phyloP scores from a whole-genome alignment of 352 stramenopile genomes.

The Saprolegnia diclina region DNA sequence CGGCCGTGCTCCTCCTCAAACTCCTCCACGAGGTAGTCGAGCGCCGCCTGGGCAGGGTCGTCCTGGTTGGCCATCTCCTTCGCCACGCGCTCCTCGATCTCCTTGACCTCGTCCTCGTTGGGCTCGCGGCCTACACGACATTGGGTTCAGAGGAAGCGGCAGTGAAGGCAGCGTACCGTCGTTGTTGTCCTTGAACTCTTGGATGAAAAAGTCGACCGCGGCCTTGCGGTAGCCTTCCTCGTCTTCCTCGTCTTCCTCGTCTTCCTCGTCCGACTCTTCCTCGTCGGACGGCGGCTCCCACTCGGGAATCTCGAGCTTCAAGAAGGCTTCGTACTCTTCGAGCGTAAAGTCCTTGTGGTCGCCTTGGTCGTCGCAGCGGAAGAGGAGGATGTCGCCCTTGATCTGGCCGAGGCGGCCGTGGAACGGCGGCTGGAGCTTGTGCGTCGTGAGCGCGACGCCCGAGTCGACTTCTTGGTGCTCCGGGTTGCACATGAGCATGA shows the following conservation, averaged over 20 bases:
- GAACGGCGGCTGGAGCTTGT: slow-evolving; percentile 26
- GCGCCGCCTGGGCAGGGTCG: slow-evolving; percentile 21
- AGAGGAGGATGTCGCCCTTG: slow-evolving; percentile 21
- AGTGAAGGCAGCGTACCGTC: slow-evolving; percentile 16
- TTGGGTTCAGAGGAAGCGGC: too few relatives aligned
- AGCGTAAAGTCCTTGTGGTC: slow-evolving; percentile 33
- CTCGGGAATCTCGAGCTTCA: slow-evolving; percentile 32
- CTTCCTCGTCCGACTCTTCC: slow-evolving; percentile 26
- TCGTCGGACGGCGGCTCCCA: slow-evolving; percentile 54
- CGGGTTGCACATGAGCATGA: slow-evolving; percentile 27
- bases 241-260: slow-evolving; percentile 26
- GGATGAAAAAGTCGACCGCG: slow-evolving; percentile 26
- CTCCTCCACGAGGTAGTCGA: slow-evolving; percentile 28
- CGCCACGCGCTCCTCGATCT: slow-evolving; percentile 23
- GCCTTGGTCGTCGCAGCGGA: slow-evolving; percentile 18
- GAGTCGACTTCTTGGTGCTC: slow-evolving; percentile 20
- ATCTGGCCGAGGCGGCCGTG: slow-evolving; percentile 25
- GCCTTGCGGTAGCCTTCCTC: slow-evolving; percentile 37
- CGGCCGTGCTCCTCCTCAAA: slow-evolving; percentile 28
- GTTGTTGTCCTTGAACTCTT: slow-evolving; percentile 28
- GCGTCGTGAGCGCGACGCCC: slow-evolving; percentile 1
- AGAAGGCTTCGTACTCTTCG: slow-evolving; percentile 28
- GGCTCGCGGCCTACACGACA: slow-evolving; percentile 16
- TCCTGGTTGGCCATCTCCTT: slow-evolving; percentile 20
- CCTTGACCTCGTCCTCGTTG: slow-evolving; percentile 25